Evolutionary conservation across 768 basidiomycete genomes (phyloP).

Genomic region (Gyrodon lividus): DNA sequence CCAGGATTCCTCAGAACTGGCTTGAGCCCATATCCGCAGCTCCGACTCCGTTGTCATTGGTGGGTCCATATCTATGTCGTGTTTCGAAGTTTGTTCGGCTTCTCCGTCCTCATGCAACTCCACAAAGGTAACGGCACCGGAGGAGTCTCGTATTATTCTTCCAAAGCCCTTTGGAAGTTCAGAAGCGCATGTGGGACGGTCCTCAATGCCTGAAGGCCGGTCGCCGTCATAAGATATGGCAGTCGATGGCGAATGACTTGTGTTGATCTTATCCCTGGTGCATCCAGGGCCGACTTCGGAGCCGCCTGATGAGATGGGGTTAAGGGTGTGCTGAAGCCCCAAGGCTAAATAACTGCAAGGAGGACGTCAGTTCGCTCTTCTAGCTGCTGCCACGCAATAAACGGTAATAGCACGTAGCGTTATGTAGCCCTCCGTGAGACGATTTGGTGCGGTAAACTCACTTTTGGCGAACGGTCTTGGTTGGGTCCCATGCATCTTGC

Average conservation of each 20-base stretch:
- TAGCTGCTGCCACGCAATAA: neutral
- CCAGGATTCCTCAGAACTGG: neutral
- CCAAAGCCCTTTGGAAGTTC: constrained; percentile 66
- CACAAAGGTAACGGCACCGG: constrained; percentile 71
- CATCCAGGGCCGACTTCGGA: constrained; percentile 42
- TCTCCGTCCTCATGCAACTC: constrained; percentile 58
- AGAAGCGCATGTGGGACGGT: constrained; percentile 20
- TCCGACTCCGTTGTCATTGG: constrained; percentile 17
- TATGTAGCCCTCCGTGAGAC: neutral
- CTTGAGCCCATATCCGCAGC: constrained; percentile 17
- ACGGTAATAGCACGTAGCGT: neutral
- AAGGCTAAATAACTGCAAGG: constrained; percentile 67
- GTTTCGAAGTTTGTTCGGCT: constrained; percentile 16
- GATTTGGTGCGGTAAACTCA: constrained; percentile 38
- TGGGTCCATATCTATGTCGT: constrained; percentile 43
- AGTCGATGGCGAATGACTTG: neutral
- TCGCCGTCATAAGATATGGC: neutral
- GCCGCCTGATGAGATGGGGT: constrained; percentile 69
- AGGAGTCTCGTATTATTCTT: constrained; percentile 75
- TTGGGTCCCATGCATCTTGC: constrained; percentile 84
- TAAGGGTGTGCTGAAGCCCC: constrained; percentile 68
- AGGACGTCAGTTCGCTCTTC: neutral
- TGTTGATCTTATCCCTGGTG: neutral
- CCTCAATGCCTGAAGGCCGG: neutral
- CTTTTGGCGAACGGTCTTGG: constrained; percentile 92